Conservation (phyloP, 2,329 filamentous ascomycete species). For the Pseudogymnoascus sp. region DNA sequence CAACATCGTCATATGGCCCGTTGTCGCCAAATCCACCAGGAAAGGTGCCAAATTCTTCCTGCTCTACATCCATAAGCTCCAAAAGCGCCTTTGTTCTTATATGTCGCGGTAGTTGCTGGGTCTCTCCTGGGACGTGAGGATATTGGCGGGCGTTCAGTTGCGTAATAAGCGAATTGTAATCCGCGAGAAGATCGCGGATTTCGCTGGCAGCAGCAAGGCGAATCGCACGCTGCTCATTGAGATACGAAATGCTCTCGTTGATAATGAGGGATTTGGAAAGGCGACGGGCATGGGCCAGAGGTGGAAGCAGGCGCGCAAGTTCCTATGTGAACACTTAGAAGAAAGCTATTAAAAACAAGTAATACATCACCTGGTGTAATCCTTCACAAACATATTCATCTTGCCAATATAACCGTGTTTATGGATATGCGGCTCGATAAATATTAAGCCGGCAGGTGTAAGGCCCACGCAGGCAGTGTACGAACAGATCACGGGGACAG, state of each 20-base stretch:
- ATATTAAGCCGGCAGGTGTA: background rate
- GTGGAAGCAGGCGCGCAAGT: slow-evolving; percentile 20
- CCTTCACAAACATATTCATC: background rate
- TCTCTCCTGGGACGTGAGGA: background rate
- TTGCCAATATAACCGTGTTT: background rate
- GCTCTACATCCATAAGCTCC: slow-evolving; percentile 13
- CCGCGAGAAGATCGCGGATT: slow-evolving; percentile 15
- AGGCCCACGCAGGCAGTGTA: background rate
- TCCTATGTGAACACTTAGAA: slow-evolving; percentile 14
- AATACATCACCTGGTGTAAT: background rate
- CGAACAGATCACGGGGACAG: background rate
- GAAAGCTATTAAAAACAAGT: background rate
- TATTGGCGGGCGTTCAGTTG: slow-evolving; percentile 12
- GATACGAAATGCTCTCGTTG: slow-evolving; percentile 19
- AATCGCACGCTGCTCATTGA: slow-evolving; percentile 14
- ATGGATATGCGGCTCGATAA: background rate
- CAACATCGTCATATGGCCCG: slow-evolving; percentile 12
- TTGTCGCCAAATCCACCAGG: slow-evolving; percentile 22
- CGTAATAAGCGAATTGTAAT: slow-evolving; percentile 17
- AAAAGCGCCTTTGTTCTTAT: slow-evolving; percentile 11
- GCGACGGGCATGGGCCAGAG: slow-evolving; percentile 15
- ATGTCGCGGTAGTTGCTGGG: background rate
- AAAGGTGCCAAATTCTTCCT: slow-evolving; percentile 20
- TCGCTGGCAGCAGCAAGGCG: slow-evolving; percentile 14
- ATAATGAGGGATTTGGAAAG: slow-evolving; percentile 23